A percentile compares a stretch with the other conserved stretches of the same genome.
Evolutionary conservation across 371 early-diverging fungal species (phyloP).

Genomic region (Syncephalastrum contaminatum): DNA sequence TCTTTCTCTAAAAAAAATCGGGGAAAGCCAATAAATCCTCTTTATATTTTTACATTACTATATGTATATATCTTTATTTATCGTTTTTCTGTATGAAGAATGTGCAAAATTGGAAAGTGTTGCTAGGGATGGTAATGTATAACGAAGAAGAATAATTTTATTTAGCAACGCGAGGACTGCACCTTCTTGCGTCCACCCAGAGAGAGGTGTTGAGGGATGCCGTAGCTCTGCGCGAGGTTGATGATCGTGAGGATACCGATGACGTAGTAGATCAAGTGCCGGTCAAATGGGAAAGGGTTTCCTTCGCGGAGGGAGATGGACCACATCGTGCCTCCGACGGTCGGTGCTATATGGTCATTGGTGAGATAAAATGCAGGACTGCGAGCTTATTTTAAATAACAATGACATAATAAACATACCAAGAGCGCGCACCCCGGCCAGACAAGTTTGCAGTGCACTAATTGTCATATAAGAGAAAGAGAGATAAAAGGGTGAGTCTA

Average conservation of each 20-base stretch:
- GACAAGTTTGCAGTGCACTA: constrained; percentile 57
- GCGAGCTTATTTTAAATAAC: background rate
- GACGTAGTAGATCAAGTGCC: constrained; percentile 59
- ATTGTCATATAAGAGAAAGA: constrained; percentile 15
- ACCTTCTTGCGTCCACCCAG: constrained; percentile 12
- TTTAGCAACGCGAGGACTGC: too few species aligned
- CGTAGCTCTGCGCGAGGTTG: constrained; percentile 37
- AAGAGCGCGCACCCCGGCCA: constrained; percentile 62
- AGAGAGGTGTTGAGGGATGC: constrained; percentile 32
- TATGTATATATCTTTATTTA: too few species aligned
- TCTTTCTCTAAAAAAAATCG: too few species aligned
- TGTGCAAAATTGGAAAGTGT: too few species aligned
- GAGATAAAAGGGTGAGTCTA: background rate
- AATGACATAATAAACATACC: constrained; percentile 29
- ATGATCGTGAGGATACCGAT: constrained; percentile 35
- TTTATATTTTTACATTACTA: too few species aligned
- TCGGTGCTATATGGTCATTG: constrained; percentile 37
- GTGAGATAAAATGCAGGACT: background rate
- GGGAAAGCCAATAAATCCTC: too few species aligned
- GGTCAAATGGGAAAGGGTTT: constrained; percentile 62
- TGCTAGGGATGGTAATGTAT: too few species aligned
- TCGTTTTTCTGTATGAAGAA: too few species aligned
- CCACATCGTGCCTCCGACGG: constrained; percentile 65
- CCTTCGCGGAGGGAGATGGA: constrained; percentile 58
- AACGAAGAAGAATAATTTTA: too few species aligned